These are phyloP conservation scores for Trypanosoma avium DNA, from an alignment of 208 protist species.

Conservation along the genomic window DNA sequence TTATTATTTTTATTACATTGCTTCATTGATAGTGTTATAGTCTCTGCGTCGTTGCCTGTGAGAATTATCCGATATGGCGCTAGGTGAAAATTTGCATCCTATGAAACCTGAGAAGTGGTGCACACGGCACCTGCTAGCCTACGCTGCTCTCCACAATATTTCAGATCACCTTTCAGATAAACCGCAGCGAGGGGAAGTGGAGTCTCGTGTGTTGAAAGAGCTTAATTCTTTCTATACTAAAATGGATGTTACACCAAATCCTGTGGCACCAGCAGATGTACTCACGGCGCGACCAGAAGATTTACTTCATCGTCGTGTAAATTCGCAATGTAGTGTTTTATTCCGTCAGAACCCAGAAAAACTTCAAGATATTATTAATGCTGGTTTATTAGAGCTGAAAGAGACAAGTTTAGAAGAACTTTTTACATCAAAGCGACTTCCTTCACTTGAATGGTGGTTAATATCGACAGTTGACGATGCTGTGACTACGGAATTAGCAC, in stretches of 20 bases:
- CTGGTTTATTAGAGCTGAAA: constrained; percentile 38
- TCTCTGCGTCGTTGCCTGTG: too few relatives aligned
- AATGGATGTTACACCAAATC: constrained; percentile 12
- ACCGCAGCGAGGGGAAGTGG: constrained; percentile 19
- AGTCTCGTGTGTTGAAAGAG: constrained; percentile 31
- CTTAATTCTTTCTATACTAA: constrained; percentile 19
- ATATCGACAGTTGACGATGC: constrained; percentile 14
- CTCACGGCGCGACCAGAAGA: constrained; percentile 10
- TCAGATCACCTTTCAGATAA: constrained; percentile 1
- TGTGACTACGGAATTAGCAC: constrained; percentile 10
- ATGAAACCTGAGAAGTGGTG: constrained; percentile 50
- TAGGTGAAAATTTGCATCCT: constrained; percentile 22
- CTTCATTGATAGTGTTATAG: neutral
- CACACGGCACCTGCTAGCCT: constrained; percentile 38
- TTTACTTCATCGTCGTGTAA: constrained; percentile 30
- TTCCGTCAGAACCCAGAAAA: constrained; percentile 40
- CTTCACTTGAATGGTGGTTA: constrained; percentile 47
- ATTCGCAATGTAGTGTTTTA: constrained; percentile 27
- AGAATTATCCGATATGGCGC: too few relatives aligned
- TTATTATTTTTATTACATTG: constrained; percentile 4
- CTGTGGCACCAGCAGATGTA: constrained; percentile 22
- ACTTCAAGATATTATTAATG: constrained; percentile 37
- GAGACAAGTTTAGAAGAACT: constrained; percentile 9
- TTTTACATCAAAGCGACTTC: constrained; percentile 26
- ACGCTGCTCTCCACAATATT: constrained; percentile 29